phyloP scores from a whole-genome alignment of 176 grass and related monocot species.

The Eleusine coracana region DNA sequence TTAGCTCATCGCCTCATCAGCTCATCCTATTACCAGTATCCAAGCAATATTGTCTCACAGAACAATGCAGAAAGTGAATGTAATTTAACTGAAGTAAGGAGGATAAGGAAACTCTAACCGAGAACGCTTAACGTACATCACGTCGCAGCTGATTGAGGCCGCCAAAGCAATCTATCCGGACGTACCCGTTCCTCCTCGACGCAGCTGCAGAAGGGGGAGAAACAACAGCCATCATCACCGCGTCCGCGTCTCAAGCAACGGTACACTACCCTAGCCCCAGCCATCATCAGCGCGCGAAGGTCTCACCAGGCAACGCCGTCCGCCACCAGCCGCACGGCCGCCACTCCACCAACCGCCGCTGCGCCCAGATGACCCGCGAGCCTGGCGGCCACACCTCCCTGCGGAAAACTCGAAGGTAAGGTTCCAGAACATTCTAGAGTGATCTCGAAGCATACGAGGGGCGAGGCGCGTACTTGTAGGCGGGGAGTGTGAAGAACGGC shows the following conservation, averaged over 20 bases:
- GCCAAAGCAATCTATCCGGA: slow-evolving; percentile 87
- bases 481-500: slow-evolving; percentile 42
- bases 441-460: neutral
- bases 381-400: slow-evolving; percentile 24
- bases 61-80: neutral
- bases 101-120: slow-evolving; percentile 26
- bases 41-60: neutral
- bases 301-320: slow-evolving; percentile 39
- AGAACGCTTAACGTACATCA: slow-evolving; percentile 72
- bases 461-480: slow-evolving; percentile 46
- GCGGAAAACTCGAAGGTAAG: neutral
- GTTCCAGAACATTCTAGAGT: slow-evolving; percentile 1
- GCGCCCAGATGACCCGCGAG: slow-evolving; percentile 56
- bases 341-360: slow-evolving; percentile 62
- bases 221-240: neutral
- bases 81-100: slow-evolving; percentile 23
- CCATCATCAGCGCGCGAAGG: neutral
- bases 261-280: slow-evolving; percentile 1
- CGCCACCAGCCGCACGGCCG: slow-evolving; percentile 77
- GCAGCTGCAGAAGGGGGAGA: slow-evolving; percentile 46
- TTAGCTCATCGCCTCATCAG: neutral
- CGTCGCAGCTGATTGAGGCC: slow-evolving; percentile 98
- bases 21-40: neutral
- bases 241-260: neutral
- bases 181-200: slow-evolving; percentile 64